Conservation (phyloP, 768 basidiomycete species). For the Boletus rufocinnamomeus region DNA sequence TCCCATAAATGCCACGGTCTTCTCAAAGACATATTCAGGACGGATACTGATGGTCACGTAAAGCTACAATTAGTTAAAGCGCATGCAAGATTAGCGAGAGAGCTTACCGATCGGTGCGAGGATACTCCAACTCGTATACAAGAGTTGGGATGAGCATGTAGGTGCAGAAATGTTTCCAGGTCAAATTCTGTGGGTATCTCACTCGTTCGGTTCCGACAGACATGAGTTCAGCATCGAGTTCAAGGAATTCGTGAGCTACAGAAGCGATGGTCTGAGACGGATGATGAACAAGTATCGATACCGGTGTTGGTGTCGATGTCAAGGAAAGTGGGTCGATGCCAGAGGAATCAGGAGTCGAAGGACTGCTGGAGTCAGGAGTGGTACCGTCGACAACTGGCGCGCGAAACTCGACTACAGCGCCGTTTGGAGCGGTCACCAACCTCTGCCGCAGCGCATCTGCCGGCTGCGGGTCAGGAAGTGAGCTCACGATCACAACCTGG, state of each 20-base stretch:
- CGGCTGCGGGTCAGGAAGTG: conserved; percentile 55
- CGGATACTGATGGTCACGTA: conserved; percentile 34
- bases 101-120: conserved; percentile 77
- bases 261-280: conserved; percentile 63
- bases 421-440: conserved; percentile 40
- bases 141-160: conserved; percentile 91
- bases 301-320: conserved; percentile 25
- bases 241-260: conserved; percentile 74
- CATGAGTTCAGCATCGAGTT: conserved; percentile 73
- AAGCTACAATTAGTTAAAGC: neutral
- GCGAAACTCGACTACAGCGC: conserved; percentile 7
- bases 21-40: conserved; percentile 56
- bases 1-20: conserved; percentile 85
- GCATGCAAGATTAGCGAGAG: neutral
- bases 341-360: conserved; percentile 6
- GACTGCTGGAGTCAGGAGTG: conserved; percentile 4
- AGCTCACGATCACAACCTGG: conserved; percentile 45
- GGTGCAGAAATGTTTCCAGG: conserved; percentile 74
- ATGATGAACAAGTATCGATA: conserved; percentile 61
- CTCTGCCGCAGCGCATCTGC: conserved; percentile 60
- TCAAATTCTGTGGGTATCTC: conserved; percentile 85
- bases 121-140: conserved; percentile 97
- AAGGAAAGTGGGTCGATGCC: conserved; percentile 12
- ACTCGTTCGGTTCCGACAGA: conserved; percentile 67
- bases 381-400: neutral